Percentiles rank a stretch among this genome's conserved stretches.
These are phyloP conservation scores for Marchantia paleacea DNA, from an alignment of 225 moss, liverwort and hornwort genomes.

Conservation along the genomic window DNA sequence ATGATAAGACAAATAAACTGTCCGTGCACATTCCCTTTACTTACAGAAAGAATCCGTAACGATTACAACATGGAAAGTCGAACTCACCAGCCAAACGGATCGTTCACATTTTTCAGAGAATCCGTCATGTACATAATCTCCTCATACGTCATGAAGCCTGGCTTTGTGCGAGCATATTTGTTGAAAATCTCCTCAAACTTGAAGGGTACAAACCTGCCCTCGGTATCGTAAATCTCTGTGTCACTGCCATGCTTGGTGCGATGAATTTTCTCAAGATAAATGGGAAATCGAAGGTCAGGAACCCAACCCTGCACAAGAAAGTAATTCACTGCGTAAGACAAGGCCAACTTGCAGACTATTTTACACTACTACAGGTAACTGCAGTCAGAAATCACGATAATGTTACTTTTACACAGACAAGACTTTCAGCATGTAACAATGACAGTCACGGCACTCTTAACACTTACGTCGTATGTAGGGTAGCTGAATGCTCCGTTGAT, in stretches of 20 bases:
- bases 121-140: conserved; percentile 54
- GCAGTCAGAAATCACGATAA: no score
- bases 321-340: no score
- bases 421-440: no score
- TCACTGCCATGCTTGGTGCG: conserved; percentile 69
- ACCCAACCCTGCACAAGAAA: conserved; percentile 52
- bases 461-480: conserved; percentile 53
- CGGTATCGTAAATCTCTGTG: conserved; percentile 62
- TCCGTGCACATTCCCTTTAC: no score
- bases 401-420: no score
- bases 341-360: no score
- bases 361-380: no score
- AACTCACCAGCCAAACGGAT: conserved; percentile 66
- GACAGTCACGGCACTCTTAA: no score
- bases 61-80: neutral
- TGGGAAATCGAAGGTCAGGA: conserved; percentile 58
- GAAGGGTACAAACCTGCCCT: conserved; percentile 71
- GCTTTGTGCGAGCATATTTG: conserved; percentile 53
- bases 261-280: conserved; percentile 65
- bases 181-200: conserved; percentile 73
- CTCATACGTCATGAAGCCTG: conserved; percentile 33
- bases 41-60: no score
- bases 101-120: conserved; percentile 41
- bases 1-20: no score
- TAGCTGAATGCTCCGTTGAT: conserved; percentile 65